Base-by-base conservation (phyloP, 176 grass and related monocot species). In the Ensete glaucum region DNA sequence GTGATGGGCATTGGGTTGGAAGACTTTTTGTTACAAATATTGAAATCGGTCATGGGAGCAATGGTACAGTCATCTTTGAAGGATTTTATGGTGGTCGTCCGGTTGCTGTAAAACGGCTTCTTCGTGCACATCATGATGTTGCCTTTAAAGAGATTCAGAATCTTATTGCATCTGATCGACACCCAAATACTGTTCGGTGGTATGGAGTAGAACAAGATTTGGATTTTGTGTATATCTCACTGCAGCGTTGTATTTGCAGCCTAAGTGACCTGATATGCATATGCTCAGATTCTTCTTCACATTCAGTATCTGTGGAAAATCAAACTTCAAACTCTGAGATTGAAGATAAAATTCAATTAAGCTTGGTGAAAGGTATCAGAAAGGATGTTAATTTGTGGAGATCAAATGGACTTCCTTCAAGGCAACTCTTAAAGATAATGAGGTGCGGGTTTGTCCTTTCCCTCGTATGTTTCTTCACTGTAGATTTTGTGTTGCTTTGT, bases 11-110 rank as follows among this genome's bases (percentile, higher is more conserved):
- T 66, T 79, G 78, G 76, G 86, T 99, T 85, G 88, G 88, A 81
- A 94, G 85, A 82, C 88, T 99, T 53, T 65, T 76, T 84, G 80
- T 99, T 73, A 79, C 77, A 52, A 99, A 78, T 73, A 81, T 79
- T 73, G 90, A 94, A 94, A 99, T 99, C 11, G 95, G 95, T 75
- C 93, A 85, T 60, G 95, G 95, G 58, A 99, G 95, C 87, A 99
- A 94, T 78, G 95, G 95, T 48, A 99, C 95, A 67, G 88, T 99
- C 71, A 90, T 99, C 52, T 88, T 99, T 79, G 86, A 99, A 80
- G 95, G 95, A 26, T 71, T 63, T 52, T 94, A 91, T 79, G 90
- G 87, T 75, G 82, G 90, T 27, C 88, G 95, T 54, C 80, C 84
- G 50, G 95, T 99, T 85, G 95, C 95, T 25, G 88, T 99, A 56